A percentile compares a stretch with the other conserved stretches of the same genome.
Evolutionary conservation across 208 protist species (phyloP).

Genomic region (Trypanosoma caninum): DNA sequence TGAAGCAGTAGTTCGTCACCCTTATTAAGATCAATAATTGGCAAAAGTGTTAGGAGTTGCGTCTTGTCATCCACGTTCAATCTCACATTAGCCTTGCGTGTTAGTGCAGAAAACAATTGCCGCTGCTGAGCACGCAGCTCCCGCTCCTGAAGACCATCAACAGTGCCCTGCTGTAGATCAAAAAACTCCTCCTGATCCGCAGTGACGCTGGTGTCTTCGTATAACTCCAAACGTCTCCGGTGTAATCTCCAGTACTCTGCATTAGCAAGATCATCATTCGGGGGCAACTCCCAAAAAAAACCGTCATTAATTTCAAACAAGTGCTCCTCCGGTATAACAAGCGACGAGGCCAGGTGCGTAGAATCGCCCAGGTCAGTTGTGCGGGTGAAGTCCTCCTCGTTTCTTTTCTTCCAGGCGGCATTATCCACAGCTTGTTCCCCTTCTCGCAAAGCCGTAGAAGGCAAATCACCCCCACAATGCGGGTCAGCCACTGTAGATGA

Average conservation of each 20-base stretch:
- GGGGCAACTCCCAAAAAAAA: constrained; percentile 60
- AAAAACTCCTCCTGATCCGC: constrained; percentile 34
- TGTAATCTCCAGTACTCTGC: constrained; percentile 58
- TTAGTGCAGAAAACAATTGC: constrained; percentile 40
- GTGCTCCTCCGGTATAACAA: constrained; percentile 59
- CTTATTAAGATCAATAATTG: constrained; percentile 55
- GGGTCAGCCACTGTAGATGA: too few species aligned
- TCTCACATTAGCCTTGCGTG: constrained; percentile 64
- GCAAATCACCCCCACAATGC: too few species aligned
- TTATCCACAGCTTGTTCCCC: too few species aligned
- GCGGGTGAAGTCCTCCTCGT: too few species aligned
- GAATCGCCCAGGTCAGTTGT: too few species aligned
- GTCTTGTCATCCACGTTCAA: constrained; percentile 49
- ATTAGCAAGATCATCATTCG: constrained; percentile 58
- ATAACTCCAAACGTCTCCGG: constrained; percentile 64
- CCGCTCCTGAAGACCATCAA: constrained; percentile 10
- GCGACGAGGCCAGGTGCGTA: constrained; percentile 12
- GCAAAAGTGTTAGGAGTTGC: constrained; percentile 51
- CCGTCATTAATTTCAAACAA: constrained; percentile 87
- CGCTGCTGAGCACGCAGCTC: constrained; percentile 30
- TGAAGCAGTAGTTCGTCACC: constrained; percentile 79
- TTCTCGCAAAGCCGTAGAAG: too few species aligned
- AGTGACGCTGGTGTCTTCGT: constrained; percentile 40
- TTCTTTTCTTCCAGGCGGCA: too few species aligned
- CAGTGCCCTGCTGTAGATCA: background rate